Conservation (phyloP, 2,329 filamentous ascomycete genomes). For the Fusarium sp. region DNA sequence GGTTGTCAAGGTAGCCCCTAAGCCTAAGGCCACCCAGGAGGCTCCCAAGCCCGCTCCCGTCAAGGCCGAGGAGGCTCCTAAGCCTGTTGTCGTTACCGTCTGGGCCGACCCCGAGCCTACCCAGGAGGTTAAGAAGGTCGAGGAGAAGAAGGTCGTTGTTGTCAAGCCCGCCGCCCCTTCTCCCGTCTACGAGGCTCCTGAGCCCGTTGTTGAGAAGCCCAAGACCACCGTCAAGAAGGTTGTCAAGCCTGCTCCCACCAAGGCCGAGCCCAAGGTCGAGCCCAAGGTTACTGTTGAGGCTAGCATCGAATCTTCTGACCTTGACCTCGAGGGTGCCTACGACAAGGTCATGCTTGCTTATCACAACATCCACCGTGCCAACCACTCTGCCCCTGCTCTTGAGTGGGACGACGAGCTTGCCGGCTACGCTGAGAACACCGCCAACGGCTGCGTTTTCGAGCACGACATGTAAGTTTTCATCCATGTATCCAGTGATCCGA, state of each 20-base stretch:
- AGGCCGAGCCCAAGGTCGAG: slow-evolving; percentile 22
- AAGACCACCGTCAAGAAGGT: slow-evolving; percentile 24
- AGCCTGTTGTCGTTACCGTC: slow-evolving; percentile 24
- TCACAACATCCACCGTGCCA: slow-evolving; percentile 88
- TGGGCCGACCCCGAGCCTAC: slow-evolving; percentile 7
- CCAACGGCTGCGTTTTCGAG: slow-evolving; percentile 74
- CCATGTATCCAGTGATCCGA: not conserved
- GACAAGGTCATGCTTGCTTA: slow-evolving; percentile 66
- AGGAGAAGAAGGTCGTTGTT: slow-evolving; percentile 6
- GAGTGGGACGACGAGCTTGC: slow-evolving; percentile 74
- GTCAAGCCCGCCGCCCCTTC: slow-evolving; percentile 22
- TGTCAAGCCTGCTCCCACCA: slow-evolving; percentile 16
- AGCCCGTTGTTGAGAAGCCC: slow-evolving; percentile 18
- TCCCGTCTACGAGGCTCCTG: slow-evolving; percentile 11
- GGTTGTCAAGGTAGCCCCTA: not conserved
- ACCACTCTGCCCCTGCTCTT: slow-evolving; percentile 77
- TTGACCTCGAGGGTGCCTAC: slow-evolving; percentile 45
- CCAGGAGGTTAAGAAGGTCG: not conserved
- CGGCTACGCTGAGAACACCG: slow-evolving; percentile 70
- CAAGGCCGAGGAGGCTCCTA: slow-evolving; percentile 18
- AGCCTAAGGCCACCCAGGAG: not conserved
- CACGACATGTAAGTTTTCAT: slow-evolving; percentile 76
- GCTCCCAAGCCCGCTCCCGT: slow-evolving; percentile 9
- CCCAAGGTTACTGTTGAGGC: slow-evolving; percentile 11
- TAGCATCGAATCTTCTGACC: slow-evolving; percentile 9